phyloP scores from a whole-genome alignment of 2,329 filamentous ascomycete species.

The Penicillium thymicola region DNA sequence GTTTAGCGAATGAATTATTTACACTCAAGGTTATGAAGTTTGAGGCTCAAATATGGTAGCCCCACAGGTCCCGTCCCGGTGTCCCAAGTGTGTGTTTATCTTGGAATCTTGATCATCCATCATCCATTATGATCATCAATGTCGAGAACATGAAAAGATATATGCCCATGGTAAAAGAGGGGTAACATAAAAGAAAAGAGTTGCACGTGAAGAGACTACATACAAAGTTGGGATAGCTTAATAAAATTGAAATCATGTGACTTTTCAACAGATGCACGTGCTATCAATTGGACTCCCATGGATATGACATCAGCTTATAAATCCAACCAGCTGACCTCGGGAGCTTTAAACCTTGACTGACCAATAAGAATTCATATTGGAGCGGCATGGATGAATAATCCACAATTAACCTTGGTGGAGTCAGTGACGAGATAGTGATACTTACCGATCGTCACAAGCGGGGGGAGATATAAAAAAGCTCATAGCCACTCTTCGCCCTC shows the following conservation, averaged over 20 bases:
- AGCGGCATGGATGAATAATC: background rate
- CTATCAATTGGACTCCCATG: too few species aligned
- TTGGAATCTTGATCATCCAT: background rate
- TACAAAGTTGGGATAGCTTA: too few species aligned
- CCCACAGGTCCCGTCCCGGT: background rate
- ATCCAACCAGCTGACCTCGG: too few species aligned
- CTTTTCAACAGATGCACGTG: too few species aligned
- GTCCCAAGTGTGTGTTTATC: background rate
- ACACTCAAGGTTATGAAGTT: background rate
- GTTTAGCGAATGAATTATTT: background rate
- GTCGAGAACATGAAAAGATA: background rate
- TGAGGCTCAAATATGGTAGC: background rate
- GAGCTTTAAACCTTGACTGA: too few species aligned
- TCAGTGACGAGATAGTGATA: conserved; percentile 15
- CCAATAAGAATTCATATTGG: too few species aligned
- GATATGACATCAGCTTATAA: too few species aligned
- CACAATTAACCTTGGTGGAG: background rate
- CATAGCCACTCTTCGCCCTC: background rate
- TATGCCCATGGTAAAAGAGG: background rate
- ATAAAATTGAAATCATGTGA: too few species aligned
- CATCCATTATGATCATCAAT: background rate
- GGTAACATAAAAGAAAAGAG: background rate
- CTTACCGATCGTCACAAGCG: background rate
- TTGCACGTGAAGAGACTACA: too few species aligned
- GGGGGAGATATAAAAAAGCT: background rate